Evolutionary conservation across 1,139 yeast genomes (phyloP).

Genomic region (Diutina catenulata): DNA sequence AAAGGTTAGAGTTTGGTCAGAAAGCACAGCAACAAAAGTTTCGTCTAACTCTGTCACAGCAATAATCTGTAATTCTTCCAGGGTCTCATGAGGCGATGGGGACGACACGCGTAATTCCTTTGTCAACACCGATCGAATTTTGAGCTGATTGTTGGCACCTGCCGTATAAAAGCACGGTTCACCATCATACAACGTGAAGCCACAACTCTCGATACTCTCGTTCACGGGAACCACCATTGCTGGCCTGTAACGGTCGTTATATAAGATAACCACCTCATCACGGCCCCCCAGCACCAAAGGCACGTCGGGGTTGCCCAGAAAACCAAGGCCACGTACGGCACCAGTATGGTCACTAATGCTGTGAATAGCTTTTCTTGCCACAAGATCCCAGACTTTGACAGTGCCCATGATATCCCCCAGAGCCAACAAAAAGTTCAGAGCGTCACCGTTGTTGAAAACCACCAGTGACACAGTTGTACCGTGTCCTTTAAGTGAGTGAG

Average conservation of each 20-base stretch:
- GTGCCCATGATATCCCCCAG: conserved; percentile 85
- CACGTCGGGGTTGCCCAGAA: conserved; percentile 39
- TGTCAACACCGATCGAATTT: conserved; percentile 41
- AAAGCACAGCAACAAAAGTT: conserved; percentile 8
- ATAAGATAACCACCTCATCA: conserved; percentile 65
- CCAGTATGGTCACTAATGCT: conserved; percentile 66
- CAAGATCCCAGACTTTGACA: conserved; percentile 85
- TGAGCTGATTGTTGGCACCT: conserved; percentile 62
- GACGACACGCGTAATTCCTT: conserved; percentile 35
- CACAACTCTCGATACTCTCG: conserved; percentile 75
- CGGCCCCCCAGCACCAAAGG: conserved; percentile 75
- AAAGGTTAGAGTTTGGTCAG: background rate
- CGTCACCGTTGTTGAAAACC: conserved; percentile 53
- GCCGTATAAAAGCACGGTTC: conserved; percentile 52
- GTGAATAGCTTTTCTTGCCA: conserved; percentile 55
- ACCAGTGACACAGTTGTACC: conserved; percentile 84
- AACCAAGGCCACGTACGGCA: conserved; percentile 80
- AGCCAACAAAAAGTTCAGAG: conserved; percentile 66
- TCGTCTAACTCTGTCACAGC: conserved; percentile 35
- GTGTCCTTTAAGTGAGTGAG: conserved; percentile 90
- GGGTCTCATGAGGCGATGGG: conserved; percentile 37
- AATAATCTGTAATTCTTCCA: conserved; percentile 58
- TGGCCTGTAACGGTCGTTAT: conserved; percentile 41
- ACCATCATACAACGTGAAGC: conserved; percentile 15
- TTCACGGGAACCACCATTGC: conserved; percentile 58